A percentile compares a stretch with the other conserved stretches of the same genome.
Conservation (phyloP, 352 stramenopile species). For the Phytophthora pini region DNA sequence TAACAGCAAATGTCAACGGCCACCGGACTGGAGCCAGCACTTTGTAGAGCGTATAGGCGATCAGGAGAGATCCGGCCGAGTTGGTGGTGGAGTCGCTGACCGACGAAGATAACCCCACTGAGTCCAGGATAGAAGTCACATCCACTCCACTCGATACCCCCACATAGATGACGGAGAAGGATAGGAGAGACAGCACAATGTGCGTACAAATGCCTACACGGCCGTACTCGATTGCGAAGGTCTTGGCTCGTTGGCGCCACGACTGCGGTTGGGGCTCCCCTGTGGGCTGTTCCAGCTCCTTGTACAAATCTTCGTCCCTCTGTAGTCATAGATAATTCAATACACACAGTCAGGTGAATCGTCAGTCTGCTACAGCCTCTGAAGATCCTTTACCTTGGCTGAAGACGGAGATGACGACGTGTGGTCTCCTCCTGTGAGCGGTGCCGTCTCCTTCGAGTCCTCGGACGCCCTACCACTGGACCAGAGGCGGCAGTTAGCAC, state of each 20-base stretch:
- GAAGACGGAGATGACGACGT: constrained; percentile 15
- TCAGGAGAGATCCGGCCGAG: constrained; percentile 77
- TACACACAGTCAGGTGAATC: background rate
- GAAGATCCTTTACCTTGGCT: constrained; percentile 24
- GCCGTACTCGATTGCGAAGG: constrained; percentile 84
- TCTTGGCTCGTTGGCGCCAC: constrained; percentile 79
- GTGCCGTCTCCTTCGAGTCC: constrained; percentile 44
- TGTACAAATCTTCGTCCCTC: constrained; percentile 11
- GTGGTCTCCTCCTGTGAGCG: constrained; percentile 35
- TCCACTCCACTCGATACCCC: constrained; percentile 77
- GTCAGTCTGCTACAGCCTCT: background rate
- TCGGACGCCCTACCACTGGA: constrained; percentile 32
- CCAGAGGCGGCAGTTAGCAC: constrained; percentile 46
- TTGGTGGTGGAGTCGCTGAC: constrained; percentile 57
- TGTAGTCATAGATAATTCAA: constrained; percentile 3
- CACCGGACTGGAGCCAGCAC: constrained; percentile 75
- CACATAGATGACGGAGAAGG: constrained; percentile 80
- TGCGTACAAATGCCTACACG: constrained; percentile 81
- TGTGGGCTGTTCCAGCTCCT: constrained; percentile 28
- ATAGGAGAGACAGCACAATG: constrained; percentile 74
- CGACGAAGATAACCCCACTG: constrained; percentile 48
- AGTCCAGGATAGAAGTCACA: constrained; percentile 58
- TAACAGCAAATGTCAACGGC: constrained; percentile 83
- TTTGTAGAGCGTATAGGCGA: constrained; percentile 88
- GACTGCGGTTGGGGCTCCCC: constrained; percentile 32